Base-by-base conservation (phyloP, 352 stramenopile genomes). In the Globisporangium ultimum region DNA sequence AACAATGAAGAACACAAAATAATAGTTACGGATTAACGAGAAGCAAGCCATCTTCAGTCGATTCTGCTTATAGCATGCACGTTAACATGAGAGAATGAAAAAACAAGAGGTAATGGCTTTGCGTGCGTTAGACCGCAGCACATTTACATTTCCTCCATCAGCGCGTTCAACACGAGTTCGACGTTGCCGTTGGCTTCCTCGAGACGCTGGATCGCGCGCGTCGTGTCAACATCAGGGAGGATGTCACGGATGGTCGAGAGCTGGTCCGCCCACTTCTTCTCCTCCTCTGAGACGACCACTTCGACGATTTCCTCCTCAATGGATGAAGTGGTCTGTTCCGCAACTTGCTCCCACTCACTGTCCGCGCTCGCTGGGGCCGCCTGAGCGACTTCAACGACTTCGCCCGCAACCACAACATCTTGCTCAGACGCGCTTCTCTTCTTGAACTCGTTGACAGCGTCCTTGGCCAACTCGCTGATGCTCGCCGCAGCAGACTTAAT, bases 181-280 rank as follows among this genome's bases (percentile, higher is more conserved):
- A 95, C 80, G 56, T 95, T 88, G 67, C 86, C 86, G 49, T 90
- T 86, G 70, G 73, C 82, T 60, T 86, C 75, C 77, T 93, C 84
- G 46, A 95, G 71, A 57, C 74, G 74, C 50, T 88, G 77, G 52
- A 92, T 77, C 32, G 81, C 63, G 22, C 61, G 42, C 15, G 50
- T 56, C 18, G 76, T 60, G 36, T 89, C 76, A 5, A 79, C 77
- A 15, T 65, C 71, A 0, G 86, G 86, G 53, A 95, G 79, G 57
- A 95, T 88, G 70, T 90, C 77, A 48, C 70, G 80, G 53, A 95
- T 73, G 66, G 88, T 87, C 34, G 70, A 69, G 22, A 95, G 67
- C 56, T 93, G 71, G 0, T 61, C 56, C 22, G 76, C 73, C 86
- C 86, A 95, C 73, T 95, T 93, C 52, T 87, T 67, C 68, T 93